phyloP scores from a whole-genome alignment of 2,329 filamentous ascomycete species.

The Alternaria alternata region DNA sequence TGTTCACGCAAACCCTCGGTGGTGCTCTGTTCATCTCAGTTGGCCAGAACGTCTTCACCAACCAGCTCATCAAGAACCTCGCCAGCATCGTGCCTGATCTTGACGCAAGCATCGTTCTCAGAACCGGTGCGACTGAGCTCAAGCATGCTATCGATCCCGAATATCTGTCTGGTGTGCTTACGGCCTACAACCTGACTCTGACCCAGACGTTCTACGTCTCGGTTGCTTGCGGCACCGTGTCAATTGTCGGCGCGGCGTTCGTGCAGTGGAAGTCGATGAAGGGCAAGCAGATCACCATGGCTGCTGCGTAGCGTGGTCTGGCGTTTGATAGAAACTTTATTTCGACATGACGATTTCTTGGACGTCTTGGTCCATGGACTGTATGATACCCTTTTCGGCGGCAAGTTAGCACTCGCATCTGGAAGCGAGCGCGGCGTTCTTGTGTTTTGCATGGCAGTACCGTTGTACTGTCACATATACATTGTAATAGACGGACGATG shows the following conservation, averaged over 20 bases:
- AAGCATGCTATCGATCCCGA: slow-evolving; percentile 54
- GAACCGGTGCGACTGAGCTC: slow-evolving; percentile 67
- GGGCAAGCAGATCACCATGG: slow-evolving; percentile 58
- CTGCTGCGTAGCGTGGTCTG: slow-evolving; percentile 30
- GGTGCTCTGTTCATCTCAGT: slow-evolving; percentile 60
- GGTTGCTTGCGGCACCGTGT: slow-evolving; percentile 62
- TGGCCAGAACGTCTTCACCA: slow-evolving; percentile 61
- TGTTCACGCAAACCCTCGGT: slow-evolving; percentile 59
- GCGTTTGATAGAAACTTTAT: not conserved
- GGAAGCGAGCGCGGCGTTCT: slow-evolving; percentile 12
- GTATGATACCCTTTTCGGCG: slow-evolving; percentile 13
- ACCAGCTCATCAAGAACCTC: slow-evolving; percentile 56
- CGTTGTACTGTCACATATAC: not conserved
- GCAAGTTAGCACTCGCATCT: slow-evolving; percentile 11
- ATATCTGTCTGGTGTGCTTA: slow-evolving; percentile 62
- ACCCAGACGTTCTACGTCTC: slow-evolving; percentile 68
- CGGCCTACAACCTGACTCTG: slow-evolving; percentile 71
- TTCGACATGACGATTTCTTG: not conserved
- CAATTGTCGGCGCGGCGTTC: slow-evolving; percentile 62
- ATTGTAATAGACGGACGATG: slow-evolving; percentile 8
- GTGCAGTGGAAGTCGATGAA: slow-evolving; percentile 75
- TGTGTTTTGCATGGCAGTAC: slow-evolving; percentile 6
- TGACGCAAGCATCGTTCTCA: slow-evolving; percentile 53
- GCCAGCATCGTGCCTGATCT: slow-evolving; percentile 50
- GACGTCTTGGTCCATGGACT: not conserved